These are phyloP conservation scores for Penicillium coprophilum DNA, from an alignment of 495 filamentous ascomycete species.

Conservation along the genomic window DNA sequence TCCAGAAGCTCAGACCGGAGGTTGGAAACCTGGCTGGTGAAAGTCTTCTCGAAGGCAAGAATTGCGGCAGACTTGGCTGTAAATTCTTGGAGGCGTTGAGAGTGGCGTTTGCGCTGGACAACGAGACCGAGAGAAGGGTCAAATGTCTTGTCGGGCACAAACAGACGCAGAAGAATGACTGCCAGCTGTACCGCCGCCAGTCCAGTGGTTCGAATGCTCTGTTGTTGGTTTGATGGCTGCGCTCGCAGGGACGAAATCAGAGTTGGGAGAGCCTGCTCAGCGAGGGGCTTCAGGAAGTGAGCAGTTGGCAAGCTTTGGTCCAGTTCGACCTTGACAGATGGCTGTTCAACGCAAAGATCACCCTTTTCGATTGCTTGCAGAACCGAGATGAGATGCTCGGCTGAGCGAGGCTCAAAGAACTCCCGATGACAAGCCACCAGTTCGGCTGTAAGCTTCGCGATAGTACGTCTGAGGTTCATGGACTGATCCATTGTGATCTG, in stretches of 20 bases:
- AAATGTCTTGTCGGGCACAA: constrained; percentile 79
- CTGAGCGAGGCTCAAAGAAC: constrained; percentile 34
- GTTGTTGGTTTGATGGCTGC: constrained; percentile 11
- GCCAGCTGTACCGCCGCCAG: constrained; percentile 41
- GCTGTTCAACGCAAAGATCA: constrained; percentile 12
- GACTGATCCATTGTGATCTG: constrained; percentile 50
- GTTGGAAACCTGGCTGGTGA: constrained; percentile 66
- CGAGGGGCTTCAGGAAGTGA: constrained; percentile 40
- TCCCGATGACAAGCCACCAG: constrained; percentile 47
- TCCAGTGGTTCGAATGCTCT: constrained; percentile 27
- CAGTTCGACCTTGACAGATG: constrained; percentile 19
- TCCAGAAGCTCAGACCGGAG: constrained; percentile 59
- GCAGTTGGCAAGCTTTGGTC: constrained; percentile 25
- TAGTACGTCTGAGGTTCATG: constrained; percentile 43
- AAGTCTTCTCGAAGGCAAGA: constrained; percentile 60
- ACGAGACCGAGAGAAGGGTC: constrained; percentile 81
- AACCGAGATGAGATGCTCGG: constrained; percentile 26
- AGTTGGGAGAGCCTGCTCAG: constrained; percentile 33
- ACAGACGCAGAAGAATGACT: constrained; percentile 62
- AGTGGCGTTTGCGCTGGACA: constrained; percentile 66
- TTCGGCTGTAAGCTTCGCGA: constrained; percentile 50
- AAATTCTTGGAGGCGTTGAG: constrained; percentile 54
- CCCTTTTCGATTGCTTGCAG: constrained; percentile 29
- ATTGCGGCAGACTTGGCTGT: constrained; percentile 59
- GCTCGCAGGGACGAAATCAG: constrained; percentile 32